Base-by-base conservation (phyloP, 2,329 filamentous ascomycete species). In the Penicillium fuscoglaucum region DNA sequence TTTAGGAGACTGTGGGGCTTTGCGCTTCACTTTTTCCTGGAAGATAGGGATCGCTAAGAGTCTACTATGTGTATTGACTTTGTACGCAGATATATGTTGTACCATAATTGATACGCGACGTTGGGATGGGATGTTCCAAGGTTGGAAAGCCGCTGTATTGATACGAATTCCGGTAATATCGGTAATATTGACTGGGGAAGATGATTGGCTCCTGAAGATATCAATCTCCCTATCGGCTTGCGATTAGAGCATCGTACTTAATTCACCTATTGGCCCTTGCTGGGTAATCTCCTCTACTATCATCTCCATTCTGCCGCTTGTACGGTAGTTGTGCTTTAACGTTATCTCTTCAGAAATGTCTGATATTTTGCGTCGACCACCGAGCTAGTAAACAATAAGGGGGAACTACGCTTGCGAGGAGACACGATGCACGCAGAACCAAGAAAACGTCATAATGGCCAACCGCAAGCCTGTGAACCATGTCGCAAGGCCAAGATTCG, bases 401-500 rank as follows among this genome's bases (percentile, higher is more conserved):
- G 29, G 13, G 29, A 35, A 35, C 47, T 39, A 37, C 31, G 17
- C 33, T 28, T 35, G 33, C 12, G 19, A 24, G 19, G 46, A 48
- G 46, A 48, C 31, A 33, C 17, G 4, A 50, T 50, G 47, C 31
- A 28, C 21, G 24, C 21, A 28, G 47, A 50, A 50, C 47, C 31
- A 28, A 50, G 33, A 28, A 50, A 39, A 50, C 47, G 47, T 17
- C 47, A 50, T 26, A 50, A 50, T 50, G 47, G 47, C 21, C 47
- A 50, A 39, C 47, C 21, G 4, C 47, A 50, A 19, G 47, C 47
- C 10, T 50, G 47, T 6, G 47, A 50, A 15, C 47, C 47, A 28
- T 50, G 47, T 28, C 47, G 47, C 33, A 50, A 50, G 47, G 31
- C 47, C 10, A 50, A 50, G 24, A 26, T 50, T 50, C 47, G 47